These are phyloP conservation scores for Candida neerlandica DNA, from an alignment of 1,139 yeast genomes.

Conservation along the genomic window DNA sequence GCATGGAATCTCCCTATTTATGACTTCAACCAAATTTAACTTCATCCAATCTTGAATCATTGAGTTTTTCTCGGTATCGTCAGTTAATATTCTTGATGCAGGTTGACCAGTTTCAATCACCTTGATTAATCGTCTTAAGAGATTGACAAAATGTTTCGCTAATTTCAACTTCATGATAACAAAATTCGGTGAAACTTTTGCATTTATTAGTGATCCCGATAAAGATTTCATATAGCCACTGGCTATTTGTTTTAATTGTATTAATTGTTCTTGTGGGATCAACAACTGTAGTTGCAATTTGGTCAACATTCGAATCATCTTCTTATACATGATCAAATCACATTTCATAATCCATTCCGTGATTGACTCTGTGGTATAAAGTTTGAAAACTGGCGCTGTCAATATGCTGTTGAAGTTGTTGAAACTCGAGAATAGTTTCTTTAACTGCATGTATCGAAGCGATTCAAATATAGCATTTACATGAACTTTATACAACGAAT, in stretches of 20 bases:
- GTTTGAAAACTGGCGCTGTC: slow-evolving; percentile 64
- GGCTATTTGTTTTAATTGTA: slow-evolving; percentile 50
- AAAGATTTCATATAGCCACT: slow-evolving; percentile 44
- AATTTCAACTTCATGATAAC: slow-evolving; percentile 53
- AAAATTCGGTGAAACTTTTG: slow-evolving; percentile 53
- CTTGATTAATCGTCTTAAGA: slow-evolving; percentile 59
- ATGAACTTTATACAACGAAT: slow-evolving; percentile 62
- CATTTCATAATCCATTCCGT: slow-evolving; percentile 66
- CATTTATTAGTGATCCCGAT: slow-evolving; percentile 32
- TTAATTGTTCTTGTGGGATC: slow-evolving; percentile 58
- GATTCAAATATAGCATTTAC: slow-evolving; percentile 65
- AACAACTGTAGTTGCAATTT: slow-evolving; percentile 61
- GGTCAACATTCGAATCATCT: slow-evolving; percentile 65
- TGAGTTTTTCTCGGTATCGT: slow-evolving; percentile 45
- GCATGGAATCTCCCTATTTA: slow-evolving; percentile 61
- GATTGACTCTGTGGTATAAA: slow-evolving; percentile 54
- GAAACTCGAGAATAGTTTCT: slow-evolving; percentile 57
- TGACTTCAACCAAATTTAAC: slow-evolving; percentile 53
- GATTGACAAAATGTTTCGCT: slow-evolving; percentile 58
- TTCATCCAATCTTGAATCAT: slow-evolving; percentile 66
- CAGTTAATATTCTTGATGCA: slow-evolving; percentile 53
- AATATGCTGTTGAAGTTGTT: slow-evolving; percentile 59
- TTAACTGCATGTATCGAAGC: slow-evolving; percentile 68
- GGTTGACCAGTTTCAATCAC: slow-evolving; percentile 63
- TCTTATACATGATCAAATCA: slow-evolving; percentile 64